Evolutionary conservation across 257 asterid species (phyloP), one percentile per base, ranked within the genome.

Genomic region (Mentha longifolia): DNA sequence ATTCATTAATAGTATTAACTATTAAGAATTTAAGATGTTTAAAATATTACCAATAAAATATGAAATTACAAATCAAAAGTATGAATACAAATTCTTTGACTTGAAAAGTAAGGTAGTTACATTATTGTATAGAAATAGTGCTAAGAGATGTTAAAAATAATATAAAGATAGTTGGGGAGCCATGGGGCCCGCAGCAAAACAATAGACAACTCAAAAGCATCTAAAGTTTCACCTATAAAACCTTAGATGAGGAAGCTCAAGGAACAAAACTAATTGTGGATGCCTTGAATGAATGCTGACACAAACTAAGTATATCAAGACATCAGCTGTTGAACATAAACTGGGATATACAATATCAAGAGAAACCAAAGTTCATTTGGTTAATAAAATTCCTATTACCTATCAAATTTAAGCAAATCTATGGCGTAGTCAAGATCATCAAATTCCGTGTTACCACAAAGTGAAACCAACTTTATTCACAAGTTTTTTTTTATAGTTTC

Each of bases 371-470:
- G 12, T 33, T 17, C 52, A 5, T 46, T 59, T 12, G 10, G 13
- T 25, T 17, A 49, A 42, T 19, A 60, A 25, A 60, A 11, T 19
- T 49, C 39, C 45, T 12, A 67, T 37, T 14, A 49, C 55, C 52
- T 43, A 15, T 25, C n/a, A 25, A 25, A 39, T n/a, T 13, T 4
- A 43, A 25, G 45, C 41, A 68, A 54, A 52, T 49, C 11, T 50
- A 52, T 68, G 42, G 17, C 4, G 47, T 52, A 37, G 64, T 56
- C 45, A 46, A 60, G 56, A 71, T 61, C 59, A 57, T 13, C 41
- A 72, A 46, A 63, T 39, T 72, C 31, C 37, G 6, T 12, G 15
- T 37, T 51, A 50, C 63, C 64, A 30, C 15, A 20, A 31, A 14
- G 12, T 35, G 6, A 52, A 3, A n/a, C 33, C 35, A 49, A 71